These are phyloP conservation scores for Fusarium lyarnte DNA, from an alignment of 2,329 filamentous ascomycete species.

Conservation along the genomic window DNA sequence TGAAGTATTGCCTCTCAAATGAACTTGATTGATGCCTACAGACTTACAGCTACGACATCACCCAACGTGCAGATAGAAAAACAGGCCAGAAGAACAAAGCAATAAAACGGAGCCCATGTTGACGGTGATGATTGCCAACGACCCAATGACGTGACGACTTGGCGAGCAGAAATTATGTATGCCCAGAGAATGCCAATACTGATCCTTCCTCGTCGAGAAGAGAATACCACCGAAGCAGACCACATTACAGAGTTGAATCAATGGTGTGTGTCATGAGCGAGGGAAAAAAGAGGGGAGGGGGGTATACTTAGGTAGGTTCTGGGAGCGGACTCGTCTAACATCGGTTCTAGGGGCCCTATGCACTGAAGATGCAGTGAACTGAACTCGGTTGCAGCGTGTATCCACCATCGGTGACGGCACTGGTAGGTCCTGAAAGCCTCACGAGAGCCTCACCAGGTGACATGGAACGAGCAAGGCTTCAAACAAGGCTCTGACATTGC, in stretches of 20 bases:
- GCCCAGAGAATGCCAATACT: constrained; percentile 36
- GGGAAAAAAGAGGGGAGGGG: background rate
- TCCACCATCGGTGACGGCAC: constrained; percentile 32
- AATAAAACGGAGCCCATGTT: constrained; percentile 7
- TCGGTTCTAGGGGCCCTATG: constrained; percentile 35
- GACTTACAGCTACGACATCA: background rate
- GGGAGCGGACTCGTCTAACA: constrained; percentile 29
- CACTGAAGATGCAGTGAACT: background rate
- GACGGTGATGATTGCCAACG: constrained; percentile 6
- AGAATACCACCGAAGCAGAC: constrained; percentile 17
- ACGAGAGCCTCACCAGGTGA: constrained; percentile 22
- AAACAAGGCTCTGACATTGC: constrained; percentile 17
- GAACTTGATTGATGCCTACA: background rate
- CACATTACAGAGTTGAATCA: background rate
- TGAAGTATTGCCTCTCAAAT: background rate
- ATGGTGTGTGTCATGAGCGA: constrained; percentile 20
- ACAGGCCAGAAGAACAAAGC: constrained; percentile 24
- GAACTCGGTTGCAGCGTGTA: constrained; percentile 10
- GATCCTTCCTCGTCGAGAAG: constrained; percentile 23
- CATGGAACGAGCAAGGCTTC: constrained; percentile 13
- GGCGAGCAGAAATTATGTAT: constrained; percentile 24
- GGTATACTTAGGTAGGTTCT: background rate
- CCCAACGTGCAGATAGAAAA: constrained; percentile 21
- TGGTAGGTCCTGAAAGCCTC: constrained; percentile 21
- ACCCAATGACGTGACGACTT: constrained; percentile 31